These are phyloP conservation scores for Candida silvicultrix DNA, from an alignment of 805 yeast species.

Conservation along the genomic window DNA sequence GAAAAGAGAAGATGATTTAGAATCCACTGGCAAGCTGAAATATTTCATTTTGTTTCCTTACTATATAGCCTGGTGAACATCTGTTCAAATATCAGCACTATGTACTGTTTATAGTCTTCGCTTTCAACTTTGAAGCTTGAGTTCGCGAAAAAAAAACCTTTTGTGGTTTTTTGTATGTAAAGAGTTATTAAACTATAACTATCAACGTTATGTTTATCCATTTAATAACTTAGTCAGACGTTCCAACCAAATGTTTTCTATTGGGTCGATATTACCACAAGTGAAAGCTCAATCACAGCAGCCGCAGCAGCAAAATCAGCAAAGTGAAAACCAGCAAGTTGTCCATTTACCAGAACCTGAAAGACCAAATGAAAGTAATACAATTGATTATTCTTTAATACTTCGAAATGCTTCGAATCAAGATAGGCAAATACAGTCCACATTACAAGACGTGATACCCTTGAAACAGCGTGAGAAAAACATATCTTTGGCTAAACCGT, in stretches of 20 bases:
- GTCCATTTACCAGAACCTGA: neutral
- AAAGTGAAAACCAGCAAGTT: neutral
- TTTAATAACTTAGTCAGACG: too few relatives aligned
- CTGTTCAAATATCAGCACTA: too few relatives aligned
- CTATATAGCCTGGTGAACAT: too few relatives aligned
- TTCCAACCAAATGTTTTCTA: neutral
- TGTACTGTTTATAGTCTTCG: too few relatives aligned
- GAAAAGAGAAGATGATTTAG: too few relatives aligned
- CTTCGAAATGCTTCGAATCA: constrained; percentile 14
- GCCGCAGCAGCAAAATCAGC: neutral
- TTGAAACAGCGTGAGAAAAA: constrained; percentile 40
- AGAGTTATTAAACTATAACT: too few relatives aligned
- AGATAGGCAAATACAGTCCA: constrained; percentile 29
- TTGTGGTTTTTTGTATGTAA: too few relatives aligned
- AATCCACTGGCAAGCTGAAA: too few relatives aligned
- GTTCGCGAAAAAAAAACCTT: too few relatives aligned
- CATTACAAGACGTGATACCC: constrained; percentile 56
- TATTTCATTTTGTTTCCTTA: too few relatives aligned
- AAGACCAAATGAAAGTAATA: neutral
- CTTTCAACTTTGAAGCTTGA: too few relatives aligned
- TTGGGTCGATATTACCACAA: neutral
- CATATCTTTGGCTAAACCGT: constrained; percentile 36
- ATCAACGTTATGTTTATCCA: too few relatives aligned
- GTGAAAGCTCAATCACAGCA: neutral
- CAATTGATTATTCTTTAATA: constrained; percentile 16